Evolutionary conservation across 768 basidiomycete genomes (phyloP), one percentile per base, ranked within the genome.

Genomic region (Boletus vermiculosoides): DNA sequence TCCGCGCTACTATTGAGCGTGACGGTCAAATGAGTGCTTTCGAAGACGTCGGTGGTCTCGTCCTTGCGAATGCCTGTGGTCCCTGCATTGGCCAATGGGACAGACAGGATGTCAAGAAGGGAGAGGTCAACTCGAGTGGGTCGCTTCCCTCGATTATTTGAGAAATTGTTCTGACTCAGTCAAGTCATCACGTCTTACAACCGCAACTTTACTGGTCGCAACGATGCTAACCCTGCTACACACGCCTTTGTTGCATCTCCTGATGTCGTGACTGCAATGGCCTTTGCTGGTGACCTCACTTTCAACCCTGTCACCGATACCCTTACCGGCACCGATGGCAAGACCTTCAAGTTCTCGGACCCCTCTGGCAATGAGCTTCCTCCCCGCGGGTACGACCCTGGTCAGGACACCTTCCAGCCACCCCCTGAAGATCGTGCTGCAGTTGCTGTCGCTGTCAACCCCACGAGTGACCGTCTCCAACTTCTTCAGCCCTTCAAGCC

Each of bases 51-150:
- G 97, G 97, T 56, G 97, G 94, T 64, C 70, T 94, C 51, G 94
- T 99, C 46, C 86, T 99, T 52, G 97, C 97, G 63, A 99, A 98
- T 70, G 97, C 97, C 52, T 99, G 97, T 71, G 97, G 97, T 47
- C 97, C 97, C 69, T 98, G 97, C 75, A 98, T 98, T 62, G 97
- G 97, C 67, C 96, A 98, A 74, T 99, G 97, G 97, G 96, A 98
- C 77, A 83, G 97, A 71, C 78, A 86, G 68, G 97, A 99, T 64
- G 92, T 98, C 49, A 88, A 92, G 83, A 98, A 93, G 84, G 97
- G 96, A 69, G 92, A 91, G 66, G 78, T 83, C 66, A 99, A 98
- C 85, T 96, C 97, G 45, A 99, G 91, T 92, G 63, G 46, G 90
- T 81, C 8, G 20, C 20, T 1, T 23, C 7, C n/a, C 34, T 34